These are phyloP conservation scores for Suhomyces kilbournensis DNA, from an alignment of 805 yeast genomes.

Conservation along the genomic window DNA sequence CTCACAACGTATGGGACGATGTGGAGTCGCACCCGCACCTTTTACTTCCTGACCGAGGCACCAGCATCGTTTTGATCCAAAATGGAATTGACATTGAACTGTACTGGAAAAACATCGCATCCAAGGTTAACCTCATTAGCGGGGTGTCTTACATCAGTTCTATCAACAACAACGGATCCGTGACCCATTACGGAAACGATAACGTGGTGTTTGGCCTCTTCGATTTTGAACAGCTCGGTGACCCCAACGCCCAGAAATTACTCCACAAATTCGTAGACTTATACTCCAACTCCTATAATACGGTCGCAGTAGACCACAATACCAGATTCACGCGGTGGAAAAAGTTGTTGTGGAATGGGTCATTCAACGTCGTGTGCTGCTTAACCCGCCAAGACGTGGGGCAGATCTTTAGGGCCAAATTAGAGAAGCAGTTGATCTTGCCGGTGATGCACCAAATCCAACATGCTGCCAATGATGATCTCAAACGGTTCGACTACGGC, in stretches of 20 bases:
- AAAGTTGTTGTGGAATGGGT: conserved; percentile 68
- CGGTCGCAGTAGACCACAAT: conserved; percentile 39
- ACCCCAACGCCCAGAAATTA: conserved; percentile 34
- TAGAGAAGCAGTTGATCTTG: conserved; percentile 12
- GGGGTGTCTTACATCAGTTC: conserved; percentile 36
- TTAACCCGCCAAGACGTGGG: conserved; percentile 60
- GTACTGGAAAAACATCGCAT: conserved; percentile 18
- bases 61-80: conserved; percentile 22
- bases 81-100: conserved; percentile 26
- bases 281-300: conserved; percentile 45
- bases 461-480: conserved; percentile 14
- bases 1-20: conserved; percentile 23
- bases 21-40: conserved; percentile 13
- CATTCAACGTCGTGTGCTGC: conserved; percentile 61
- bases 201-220: conserved; percentile 27
- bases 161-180: conserved; percentile 21
- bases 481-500: conserved; percentile 11
- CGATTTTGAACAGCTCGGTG: conserved; percentile 19
- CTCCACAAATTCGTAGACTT: conserved; percentile 35
- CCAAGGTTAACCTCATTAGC: conserved; percentile 20
- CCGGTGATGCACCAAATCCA: conserved; percentile 22
- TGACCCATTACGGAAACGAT: conserved; percentile 29
- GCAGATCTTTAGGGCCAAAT: conserved; percentile 33
- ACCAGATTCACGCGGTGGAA: conserved; percentile 57
- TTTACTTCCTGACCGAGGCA: conserved; percentile 8